Percentiles rank a stretch among this genome's conserved stretches.
These are phyloP conservation scores for Adansonia rubrostipa DNA, from an alignment of 441 rosid genomes.

Conservation along the genomic window DNA sequence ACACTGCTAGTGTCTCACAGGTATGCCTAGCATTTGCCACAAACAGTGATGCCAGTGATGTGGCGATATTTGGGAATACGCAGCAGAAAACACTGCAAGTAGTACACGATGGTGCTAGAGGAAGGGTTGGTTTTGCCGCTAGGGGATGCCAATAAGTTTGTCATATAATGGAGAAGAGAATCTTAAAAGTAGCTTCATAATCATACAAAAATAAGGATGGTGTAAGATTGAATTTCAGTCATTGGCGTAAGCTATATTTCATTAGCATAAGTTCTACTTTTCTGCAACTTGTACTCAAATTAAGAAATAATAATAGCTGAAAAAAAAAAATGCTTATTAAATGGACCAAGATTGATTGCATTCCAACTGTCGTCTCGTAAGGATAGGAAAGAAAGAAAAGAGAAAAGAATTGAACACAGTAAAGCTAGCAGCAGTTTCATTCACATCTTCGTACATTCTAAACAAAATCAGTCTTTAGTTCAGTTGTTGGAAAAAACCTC, in stretches of 20 bases:
- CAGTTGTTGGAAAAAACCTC: too few relatives aligned
- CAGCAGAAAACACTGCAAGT: constrained; percentile 79
- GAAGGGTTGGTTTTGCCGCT: constrained; percentile 69
- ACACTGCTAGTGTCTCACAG: constrained; percentile 36
- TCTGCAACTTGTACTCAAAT: not conserved
- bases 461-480: too few relatives aligned
- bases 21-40: constrained; percentile 83
- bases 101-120: constrained; percentile 59
- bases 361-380: too few relatives aligned
- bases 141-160: constrained; percentile 46
- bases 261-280: not conserved
- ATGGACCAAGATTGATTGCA: too few relatives aligned
- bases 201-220: not conserved
- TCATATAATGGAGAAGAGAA: constrained; percentile 9
- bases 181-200: not conserved
- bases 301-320: not conserved
- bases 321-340: not conserved
- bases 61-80: constrained; percentile 67
- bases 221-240: not conserved
- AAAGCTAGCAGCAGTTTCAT: too few relatives aligned
- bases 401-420: too few relatives aligned
- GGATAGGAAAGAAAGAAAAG: too few relatives aligned
- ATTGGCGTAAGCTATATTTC: not conserved
- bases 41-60: constrained; percentile 52
- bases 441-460: too few relatives aligned